A percentile compares a stretch with the other conserved stretches of the same genome.
phyloP scores from a whole-genome alignment of 495 filamentous ascomycete species.

The Podospora pseudocomata region DNA sequence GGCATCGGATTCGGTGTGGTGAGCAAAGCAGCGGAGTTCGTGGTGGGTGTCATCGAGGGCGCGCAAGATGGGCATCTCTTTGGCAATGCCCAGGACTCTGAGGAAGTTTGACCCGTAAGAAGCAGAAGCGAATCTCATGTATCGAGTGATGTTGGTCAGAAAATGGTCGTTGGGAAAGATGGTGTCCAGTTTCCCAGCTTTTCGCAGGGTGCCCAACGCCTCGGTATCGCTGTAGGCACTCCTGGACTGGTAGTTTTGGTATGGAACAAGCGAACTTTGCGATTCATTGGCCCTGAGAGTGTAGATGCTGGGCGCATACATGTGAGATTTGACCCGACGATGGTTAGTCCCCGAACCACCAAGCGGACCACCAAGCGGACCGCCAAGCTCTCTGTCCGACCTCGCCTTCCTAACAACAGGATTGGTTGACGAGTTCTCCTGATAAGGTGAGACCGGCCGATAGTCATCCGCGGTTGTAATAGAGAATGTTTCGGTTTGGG shows the following conservation, averaged over 20 bases:
- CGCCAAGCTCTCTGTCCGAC: conserved; percentile 13
- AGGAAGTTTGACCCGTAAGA: conserved; percentile 72
- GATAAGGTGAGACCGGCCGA: conserved; percentile 14
- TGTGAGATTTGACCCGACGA: conserved; percentile 37
- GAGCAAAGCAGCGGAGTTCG: conserved; percentile 68
- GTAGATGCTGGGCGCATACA: conserved; percentile 60
- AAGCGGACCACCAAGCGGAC: conserved; percentile 6
- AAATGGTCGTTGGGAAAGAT: conserved; percentile 67
- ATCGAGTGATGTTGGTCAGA: conserved; percentile 67
- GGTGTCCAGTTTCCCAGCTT: conserved; percentile 55
- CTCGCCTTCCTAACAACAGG: conserved; percentile 5
- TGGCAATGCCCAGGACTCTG: conserved; percentile 62
- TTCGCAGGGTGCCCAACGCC: conserved; percentile 53
- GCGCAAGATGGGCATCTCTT: conserved; percentile 44
- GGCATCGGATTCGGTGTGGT: conserved; percentile 63
- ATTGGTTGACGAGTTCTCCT: not conserved
- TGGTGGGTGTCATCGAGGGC: conserved; percentile 53
- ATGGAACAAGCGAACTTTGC: conserved; percentile 59
- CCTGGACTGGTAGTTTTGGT: conserved; percentile 44
- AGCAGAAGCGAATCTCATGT: conserved; percentile 73
- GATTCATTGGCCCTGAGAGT: conserved; percentile 64
- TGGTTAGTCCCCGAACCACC: conserved; percentile 23
- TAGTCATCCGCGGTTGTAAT: conserved; percentile 42
- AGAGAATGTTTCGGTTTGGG: conserved; percentile 59
- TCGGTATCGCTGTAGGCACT: conserved; percentile 56